phyloP scores from a whole-genome alignment of 2,329 filamentous ascomycete genomes.

The Thermomyces lanuginosus region DNA sequence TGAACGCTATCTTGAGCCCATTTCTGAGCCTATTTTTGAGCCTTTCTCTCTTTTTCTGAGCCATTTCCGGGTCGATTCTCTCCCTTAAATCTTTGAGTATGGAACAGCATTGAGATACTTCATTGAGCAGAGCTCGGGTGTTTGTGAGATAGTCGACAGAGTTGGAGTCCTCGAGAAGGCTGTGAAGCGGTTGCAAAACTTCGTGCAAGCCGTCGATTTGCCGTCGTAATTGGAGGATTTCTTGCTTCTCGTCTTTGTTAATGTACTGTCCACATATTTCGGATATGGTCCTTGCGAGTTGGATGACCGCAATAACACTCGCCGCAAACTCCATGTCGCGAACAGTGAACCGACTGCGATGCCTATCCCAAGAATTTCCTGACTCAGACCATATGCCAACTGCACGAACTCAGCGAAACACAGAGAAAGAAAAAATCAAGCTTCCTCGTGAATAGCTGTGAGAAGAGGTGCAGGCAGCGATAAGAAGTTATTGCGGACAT shows the following conservation, averaged over 20 bases:
- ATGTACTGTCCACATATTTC: conserved; percentile 12
- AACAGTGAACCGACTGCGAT: no score
- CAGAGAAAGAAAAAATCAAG: no score
- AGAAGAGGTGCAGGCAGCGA: no score
- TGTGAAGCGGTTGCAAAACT: conserved; percentile 7
- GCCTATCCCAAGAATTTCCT: no score
- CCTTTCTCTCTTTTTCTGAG: conserved; percentile 2
- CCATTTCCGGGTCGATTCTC: conserved; percentile 9
- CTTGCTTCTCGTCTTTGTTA: conserved; percentile 9
- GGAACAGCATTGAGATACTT: conserved; percentile 4
- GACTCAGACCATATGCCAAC: no score
- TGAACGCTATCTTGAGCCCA: no score
- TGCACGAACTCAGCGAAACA: no score
- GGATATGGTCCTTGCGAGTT: conserved; percentile 10
- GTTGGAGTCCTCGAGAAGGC: conserved; percentile 6
- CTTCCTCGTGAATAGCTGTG: no score
- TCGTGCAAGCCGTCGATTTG: conserved; percentile 5
- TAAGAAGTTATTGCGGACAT: no score
- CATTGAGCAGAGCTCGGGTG: conserved; percentile 1
- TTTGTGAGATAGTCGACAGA: conserved; percentile 2
- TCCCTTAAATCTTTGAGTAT: conserved; percentile 5
- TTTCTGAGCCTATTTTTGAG: conserved; percentile 10
- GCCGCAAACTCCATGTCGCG: no score
- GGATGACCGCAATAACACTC: conserved; percentile 13
- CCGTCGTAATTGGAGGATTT: conserved; percentile 10